Evolutionary conservation across 495 filamentous ascomycete genomes (phyloP).

Genomic region (Recurvomyces mirabilis): DNA sequence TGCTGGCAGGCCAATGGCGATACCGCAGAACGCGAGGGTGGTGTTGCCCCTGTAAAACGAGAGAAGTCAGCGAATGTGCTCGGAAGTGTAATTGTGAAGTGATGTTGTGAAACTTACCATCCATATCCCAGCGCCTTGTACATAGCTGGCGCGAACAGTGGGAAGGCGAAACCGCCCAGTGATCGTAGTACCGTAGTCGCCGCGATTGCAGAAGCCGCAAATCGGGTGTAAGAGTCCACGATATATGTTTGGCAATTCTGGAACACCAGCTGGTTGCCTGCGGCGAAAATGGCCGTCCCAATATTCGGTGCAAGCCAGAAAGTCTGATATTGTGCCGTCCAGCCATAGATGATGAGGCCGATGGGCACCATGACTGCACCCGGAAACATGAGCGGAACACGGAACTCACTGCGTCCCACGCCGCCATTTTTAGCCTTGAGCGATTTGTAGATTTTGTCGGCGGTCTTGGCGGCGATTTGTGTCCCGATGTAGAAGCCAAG

Average conservation of each 20-base stretch:
- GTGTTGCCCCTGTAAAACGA: constrained; percentile 47
- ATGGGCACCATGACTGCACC: constrained; percentile 48
- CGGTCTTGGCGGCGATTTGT: constrained; percentile 51
- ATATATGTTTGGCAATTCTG: constrained; percentile 66
- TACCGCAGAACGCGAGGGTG: constrained; percentile 42
- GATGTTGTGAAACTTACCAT: constrained; percentile 26
- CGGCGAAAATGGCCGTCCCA: constrained; percentile 47
- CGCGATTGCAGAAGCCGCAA: constrained; percentile 60
- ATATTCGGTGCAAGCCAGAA: constrained; percentile 70
- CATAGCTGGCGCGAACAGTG: constrained; percentile 46
- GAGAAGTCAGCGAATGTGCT: neutral
- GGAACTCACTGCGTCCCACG: constrained; percentile 53
- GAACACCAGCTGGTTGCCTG: constrained; percentile 51
- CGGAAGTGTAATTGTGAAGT: neutral
- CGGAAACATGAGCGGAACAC: constrained; percentile 51
- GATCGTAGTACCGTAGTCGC: constrained; percentile 56
- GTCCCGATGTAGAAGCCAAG: constrained; percentile 57
- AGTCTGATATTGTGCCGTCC: constrained; percentile 48
- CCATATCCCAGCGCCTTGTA: constrained; percentile 42
- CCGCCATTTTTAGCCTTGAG: constrained; percentile 50
- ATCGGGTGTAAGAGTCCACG: constrained; percentile 66
- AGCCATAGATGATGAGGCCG: constrained; percentile 64
- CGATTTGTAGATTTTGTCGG: constrained; percentile 51
- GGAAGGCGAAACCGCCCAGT: constrained; percentile 63
- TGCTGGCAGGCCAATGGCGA: constrained; percentile 47